Conservation (phyloP, 441 rosid genomes). For the Kokia cookei region DNA sequence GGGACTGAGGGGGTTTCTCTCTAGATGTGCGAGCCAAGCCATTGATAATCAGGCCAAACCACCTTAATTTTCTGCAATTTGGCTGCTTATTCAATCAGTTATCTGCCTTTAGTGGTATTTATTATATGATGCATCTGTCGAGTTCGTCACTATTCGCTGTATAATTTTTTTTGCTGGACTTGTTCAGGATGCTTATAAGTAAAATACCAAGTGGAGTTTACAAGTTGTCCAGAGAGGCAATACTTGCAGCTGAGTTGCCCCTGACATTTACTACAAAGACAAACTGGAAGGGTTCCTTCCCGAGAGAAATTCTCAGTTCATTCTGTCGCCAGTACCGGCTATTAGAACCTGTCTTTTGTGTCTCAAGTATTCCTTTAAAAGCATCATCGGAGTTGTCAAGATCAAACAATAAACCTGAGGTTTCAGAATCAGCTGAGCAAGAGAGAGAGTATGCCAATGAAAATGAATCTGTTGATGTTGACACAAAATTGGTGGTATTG, state of each 20-base stretch:
- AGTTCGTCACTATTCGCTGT: slow-evolving; percentile 1
- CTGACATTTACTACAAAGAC: slow-evolving; percentile 54
- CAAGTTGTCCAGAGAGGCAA: slow-evolving; percentile 74
- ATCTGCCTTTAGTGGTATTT: background rate
- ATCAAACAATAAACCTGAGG: slow-evolving; percentile 51
- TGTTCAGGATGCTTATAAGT: slow-evolving; percentile 52
- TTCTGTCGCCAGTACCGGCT: slow-evolving; percentile 87
- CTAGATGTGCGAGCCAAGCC: background rate
- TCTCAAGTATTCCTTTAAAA: slow-evolving; percentile 32
- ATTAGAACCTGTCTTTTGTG: slow-evolving; percentile 67
- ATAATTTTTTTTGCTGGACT: slow-evolving; percentile 12
- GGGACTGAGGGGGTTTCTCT: background rate
- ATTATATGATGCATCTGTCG: background rate
- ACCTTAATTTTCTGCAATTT: background rate
- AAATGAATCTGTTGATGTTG: slow-evolving; percentile 23
- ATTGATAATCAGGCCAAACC: background rate
- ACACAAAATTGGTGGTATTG: slow-evolving; percentile 21
- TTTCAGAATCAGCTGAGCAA: slow-evolving; percentile 25
- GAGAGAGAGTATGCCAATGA: slow-evolving; percentile 26
- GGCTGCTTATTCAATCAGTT: background rate
- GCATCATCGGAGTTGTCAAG: slow-evolving; percentile 37
- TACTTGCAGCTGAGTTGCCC: slow-evolving; percentile 73
- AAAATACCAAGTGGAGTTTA: slow-evolving; percentile 81
- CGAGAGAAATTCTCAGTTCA: slow-evolving; percentile 66
- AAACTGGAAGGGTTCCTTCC: slow-evolving; percentile 84